Evolutionary conservation across 1,139 yeast species (phyloP), one percentile per base, ranked within the genome.

Genomic region (Taphrina betulina): DNA sequence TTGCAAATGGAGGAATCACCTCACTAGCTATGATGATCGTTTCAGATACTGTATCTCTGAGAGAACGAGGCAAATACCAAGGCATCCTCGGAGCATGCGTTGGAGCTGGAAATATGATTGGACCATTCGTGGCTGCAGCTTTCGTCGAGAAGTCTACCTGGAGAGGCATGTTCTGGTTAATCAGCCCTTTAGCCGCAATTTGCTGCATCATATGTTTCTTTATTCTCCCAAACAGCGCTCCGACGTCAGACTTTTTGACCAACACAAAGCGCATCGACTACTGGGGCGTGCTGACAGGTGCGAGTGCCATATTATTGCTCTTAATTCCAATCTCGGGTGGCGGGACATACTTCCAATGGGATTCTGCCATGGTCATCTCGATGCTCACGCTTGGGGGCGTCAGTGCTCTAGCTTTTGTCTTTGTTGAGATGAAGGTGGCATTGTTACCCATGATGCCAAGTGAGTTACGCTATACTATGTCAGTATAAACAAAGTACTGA

Each of bases 291-390:
- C 14, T 37, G 26, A 19, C 41, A 37, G 23, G 41, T 16, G 20
- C 41, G 8, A 14, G 14, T 2, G 41, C 41, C 24, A 43, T 34
- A 22, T 38, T 52, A 28, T 34, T 52, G 14, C 38, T 52, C 31
- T 22, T 52, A 20, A 37, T 52, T 16, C 43, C 51, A 7, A 36
- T 52, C 23, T 42, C 38, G 34, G 40, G 40, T 10, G 57, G 57
- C 17, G 48, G 51, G 16, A 34, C 50, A 14, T 28, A 51, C 5
- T 36, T 29, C 22, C 26, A 23, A 33, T 52, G 57, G 57, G 17
- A 14, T 5, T 45, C 41, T 3, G 42, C 57, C 5, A 43, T 42
- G 28, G 43, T 52, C 14, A 24, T 52, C 17, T 24, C 36, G 17
- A 31, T 42, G 31, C 23, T 52, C n/a, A 29, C 35, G 8, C 38